Percentiles rank a stretch among this genome's conserved stretches.
Evolutionary conservation across 306 rosid species (phyloP).

Genomic region (Cucurbita pepo): DNA sequence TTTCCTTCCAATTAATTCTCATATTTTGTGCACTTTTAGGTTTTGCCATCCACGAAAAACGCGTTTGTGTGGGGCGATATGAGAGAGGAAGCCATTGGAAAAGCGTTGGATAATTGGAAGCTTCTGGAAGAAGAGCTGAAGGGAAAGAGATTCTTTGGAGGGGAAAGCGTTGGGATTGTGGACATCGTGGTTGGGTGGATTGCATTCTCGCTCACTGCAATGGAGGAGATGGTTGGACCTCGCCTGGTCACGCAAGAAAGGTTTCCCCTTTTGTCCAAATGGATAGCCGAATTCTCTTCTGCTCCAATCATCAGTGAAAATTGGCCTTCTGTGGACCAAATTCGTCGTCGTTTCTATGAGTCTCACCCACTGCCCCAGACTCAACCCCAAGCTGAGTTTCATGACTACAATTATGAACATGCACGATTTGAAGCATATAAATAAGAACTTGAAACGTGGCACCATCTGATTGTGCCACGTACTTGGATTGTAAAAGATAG

Average conservation of each 20-base stretch:
- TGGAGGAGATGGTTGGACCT: neutral
- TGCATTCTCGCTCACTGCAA: neutral
- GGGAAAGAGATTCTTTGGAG: neutral
- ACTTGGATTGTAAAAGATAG: too few relatives aligned
- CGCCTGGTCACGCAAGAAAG: neutral
- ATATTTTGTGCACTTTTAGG: too few relatives aligned
- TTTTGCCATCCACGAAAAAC: neutral
- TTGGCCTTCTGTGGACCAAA: neutral
- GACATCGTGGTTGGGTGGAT: too few relatives aligned
- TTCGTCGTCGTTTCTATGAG: too few relatives aligned
- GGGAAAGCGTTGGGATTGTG: neutral
- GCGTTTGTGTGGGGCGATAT: too few relatives aligned
- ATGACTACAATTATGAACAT: too few relatives aligned
- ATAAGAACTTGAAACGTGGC: too few relatives aligned
- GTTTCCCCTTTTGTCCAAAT: conserved; percentile 3
- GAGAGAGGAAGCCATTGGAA: neutral
- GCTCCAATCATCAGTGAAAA: conserved; percentile 12
- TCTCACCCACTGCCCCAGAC: too few relatives aligned
- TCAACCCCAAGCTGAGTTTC: too few relatives aligned
- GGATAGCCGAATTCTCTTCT: conserved; percentile 2
- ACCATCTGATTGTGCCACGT: too few relatives aligned
- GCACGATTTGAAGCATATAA: too few relatives aligned
- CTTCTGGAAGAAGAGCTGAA: neutral
- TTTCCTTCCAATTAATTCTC: too few relatives aligned
- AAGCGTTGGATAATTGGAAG: neutral